A percentile compares a stretch with the other conserved stretches of the same genome.
Evolutionary conservation across 2,329 filamentous ascomycete species (phyloP).

Genomic region (Penicillium nordicum): DNA sequence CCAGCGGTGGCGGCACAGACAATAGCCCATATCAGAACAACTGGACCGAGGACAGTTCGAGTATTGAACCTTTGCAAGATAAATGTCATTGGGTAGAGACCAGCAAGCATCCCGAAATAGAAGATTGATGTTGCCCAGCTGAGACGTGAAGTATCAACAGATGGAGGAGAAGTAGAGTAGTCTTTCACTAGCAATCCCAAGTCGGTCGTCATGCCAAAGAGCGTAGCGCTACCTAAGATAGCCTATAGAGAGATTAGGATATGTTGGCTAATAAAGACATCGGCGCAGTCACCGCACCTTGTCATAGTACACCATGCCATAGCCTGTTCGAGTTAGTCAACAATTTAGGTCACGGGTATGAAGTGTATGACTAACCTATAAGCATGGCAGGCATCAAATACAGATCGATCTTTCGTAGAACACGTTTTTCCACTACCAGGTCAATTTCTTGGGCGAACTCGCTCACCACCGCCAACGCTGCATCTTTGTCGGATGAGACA

Average conservation of each 20-base stretch:
- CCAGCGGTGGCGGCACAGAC: slow-evolving; percentile 68
- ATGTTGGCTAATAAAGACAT: neutral
- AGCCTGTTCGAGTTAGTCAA: slow-evolving; percentile 31
- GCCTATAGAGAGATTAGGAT: slow-evolving; percentile 44
- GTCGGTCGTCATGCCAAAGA: slow-evolving; percentile 74
- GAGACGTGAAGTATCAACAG: slow-evolving; percentile 63
- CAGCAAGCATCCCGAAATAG: slow-evolving; percentile 75
- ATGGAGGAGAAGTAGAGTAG: slow-evolving; percentile 51
- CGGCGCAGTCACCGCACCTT: slow-evolving; percentile 46
- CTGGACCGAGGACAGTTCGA: slow-evolving; percentile 60
- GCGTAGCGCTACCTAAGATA: slow-evolving; percentile 67
- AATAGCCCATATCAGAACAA: slow-evolving; percentile 59
- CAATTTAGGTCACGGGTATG: neutral
- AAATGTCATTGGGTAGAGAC: slow-evolving; percentile 71
- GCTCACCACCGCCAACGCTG: slow-evolving; percentile 59
- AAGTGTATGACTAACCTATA: slow-evolving; percentile 39
- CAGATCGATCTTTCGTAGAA: slow-evolving; percentile 64
- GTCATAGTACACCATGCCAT: slow-evolving; percentile 68
- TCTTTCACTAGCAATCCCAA: slow-evolving; percentile 57
- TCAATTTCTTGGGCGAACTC: slow-evolving; percentile 50
- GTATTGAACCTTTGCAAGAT: slow-evolving; percentile 65
- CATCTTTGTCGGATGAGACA: slow-evolving; percentile 46
- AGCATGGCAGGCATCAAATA: slow-evolving; percentile 68
- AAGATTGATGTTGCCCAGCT: slow-evolving; percentile 76
- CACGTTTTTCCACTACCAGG: slow-evolving; percentile 52